A percentile compares a stretch with the other conserved stretches of the same genome.
Conservation (phyloP, 352 stramenopile genomes). For the Bremia lactucae region DNA sequence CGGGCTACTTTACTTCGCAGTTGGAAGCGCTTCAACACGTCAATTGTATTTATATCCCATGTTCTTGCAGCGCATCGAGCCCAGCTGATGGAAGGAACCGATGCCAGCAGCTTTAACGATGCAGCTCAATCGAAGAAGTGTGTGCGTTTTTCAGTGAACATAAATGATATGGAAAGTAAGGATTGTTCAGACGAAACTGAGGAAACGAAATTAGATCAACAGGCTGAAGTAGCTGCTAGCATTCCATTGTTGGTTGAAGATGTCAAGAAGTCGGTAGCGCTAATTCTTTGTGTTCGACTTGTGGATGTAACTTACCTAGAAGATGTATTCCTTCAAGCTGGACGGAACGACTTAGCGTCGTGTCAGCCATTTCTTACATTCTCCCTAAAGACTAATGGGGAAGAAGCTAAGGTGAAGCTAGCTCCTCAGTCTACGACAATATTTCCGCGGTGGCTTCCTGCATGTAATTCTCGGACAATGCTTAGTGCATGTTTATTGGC, state of each 20-base stretch:
- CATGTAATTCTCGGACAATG: conserved; percentile 16
- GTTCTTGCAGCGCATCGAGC: conserved; percentile 23
- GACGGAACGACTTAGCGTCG: conserved; percentile 32
- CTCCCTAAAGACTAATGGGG: conserved; percentile 18
- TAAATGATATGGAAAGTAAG: conserved; percentile 11
- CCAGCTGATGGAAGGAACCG: conserved; percentile 4
- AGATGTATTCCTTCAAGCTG: conserved; percentile 37
- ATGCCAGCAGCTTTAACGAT: conserved; percentile 12
- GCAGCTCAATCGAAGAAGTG: conserved; percentile 38
- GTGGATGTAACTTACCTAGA: conserved; percentile 42
- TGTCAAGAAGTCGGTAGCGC: conserved; percentile 17
- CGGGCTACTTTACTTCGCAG: conserved; percentile 57
- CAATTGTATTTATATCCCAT: conserved; percentile 54
- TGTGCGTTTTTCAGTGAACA: conserved; percentile 44
- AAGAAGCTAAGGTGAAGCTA: conserved; percentile 31
- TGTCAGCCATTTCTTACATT: conserved; percentile 44
- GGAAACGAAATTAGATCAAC: background rate
- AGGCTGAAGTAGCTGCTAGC: background rate
- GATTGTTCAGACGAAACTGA: background rate
- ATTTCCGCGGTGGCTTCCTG: conserved; percentile 56
- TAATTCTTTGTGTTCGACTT: conserved; percentile 34
- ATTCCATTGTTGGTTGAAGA: conserved; percentile 1
- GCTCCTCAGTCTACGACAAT: conserved; percentile 32
- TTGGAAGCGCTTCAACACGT: conserved; percentile 72
- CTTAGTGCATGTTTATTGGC: conserved; percentile 28